Percentiles rank a stretch among this genome's conserved stretches.
phyloP scores from a whole-genome alignment of 2,329 filamentous ascomycete genomes.

The Rhytidhysteron rufulum region DNA sequence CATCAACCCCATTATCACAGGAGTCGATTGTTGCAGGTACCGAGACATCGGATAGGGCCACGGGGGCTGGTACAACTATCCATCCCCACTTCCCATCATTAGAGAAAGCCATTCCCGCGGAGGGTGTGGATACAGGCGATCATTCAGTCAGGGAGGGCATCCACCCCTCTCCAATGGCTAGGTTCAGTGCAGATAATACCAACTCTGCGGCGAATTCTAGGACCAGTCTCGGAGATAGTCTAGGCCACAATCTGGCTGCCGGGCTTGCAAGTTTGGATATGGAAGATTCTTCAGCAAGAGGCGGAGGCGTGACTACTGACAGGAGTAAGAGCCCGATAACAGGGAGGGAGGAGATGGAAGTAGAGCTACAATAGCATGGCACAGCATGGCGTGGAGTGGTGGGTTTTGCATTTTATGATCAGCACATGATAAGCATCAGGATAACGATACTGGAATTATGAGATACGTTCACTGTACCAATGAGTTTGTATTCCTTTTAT shows the following conservation, averaged over 20 bases:
- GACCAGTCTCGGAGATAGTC: no score
- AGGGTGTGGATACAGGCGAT: conserved; percentile 23
- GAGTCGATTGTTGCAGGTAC: conserved; percentile 32
- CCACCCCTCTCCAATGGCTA: no score
- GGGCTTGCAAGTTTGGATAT: conserved; percentile 29
- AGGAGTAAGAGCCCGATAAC: conserved; percentile 18
- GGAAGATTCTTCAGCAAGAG: conserved; percentile 5
- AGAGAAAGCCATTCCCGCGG: conserved; percentile 11
- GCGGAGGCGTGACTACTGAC: conserved; percentile 15
- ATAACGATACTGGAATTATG: no score
- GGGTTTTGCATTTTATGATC: no score
- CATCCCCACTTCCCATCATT: conserved; percentile 12
- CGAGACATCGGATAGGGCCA: conserved; percentile 29
- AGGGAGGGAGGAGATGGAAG: conserved; percentile 24
- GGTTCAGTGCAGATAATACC: no score
- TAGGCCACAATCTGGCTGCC: no score
- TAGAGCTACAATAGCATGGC: conserved; percentile 32
- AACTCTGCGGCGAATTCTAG: no score
- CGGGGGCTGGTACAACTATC: conserved; percentile 25
- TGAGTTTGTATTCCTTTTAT: no score
- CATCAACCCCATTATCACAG: conserved; percentile 22
- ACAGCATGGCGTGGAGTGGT: no score
- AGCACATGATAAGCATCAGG: no score
- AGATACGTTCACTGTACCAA: no score
- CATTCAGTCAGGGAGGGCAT: conserved; percentile 3